Base-by-base conservation (phyloP, 2,329 filamentous ascomycete genomes). In the Penicillium decumbens region DNA sequence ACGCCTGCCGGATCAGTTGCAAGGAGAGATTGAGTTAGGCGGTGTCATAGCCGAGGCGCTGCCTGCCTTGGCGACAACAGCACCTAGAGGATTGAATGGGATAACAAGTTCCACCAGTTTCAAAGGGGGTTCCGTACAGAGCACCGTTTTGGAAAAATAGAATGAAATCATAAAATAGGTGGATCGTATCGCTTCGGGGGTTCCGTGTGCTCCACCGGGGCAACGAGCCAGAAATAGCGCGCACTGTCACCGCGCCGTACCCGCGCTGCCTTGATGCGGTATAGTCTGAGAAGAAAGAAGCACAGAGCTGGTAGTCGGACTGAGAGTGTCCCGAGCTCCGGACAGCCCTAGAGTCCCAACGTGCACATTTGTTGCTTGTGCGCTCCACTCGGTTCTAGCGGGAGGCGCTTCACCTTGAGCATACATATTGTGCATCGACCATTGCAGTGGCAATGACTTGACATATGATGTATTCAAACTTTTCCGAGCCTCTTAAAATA, bases 31-130 rank as follows among this genome's bases (percentile, higher is more conserved):
- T 29, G 42, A 30, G 44, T 40, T 38, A 24, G 41, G 27, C 30
- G 40, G 40, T 51, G 43, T 51, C 45, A 51, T 46, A 35, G 40
- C 55, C 53, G 50, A 55, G 55, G 53, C 41, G 53, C 48, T 57
- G 55, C 53, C 55, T 57, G 47, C 32, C 44, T 45, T 57, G 55
- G 52, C 52, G 50, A 4, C 38, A 23, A 25, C 39, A 30, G 39
- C n/a, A 15, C 25, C 15, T 4, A 40, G 33, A 51, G 49, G 41
- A 27, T 45, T 38, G 33, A 37, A 37, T 12, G 18, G 20, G n/a
- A 35, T 33, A 15, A 18, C 33, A 37, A 37, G 35, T 40, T 45
- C 37, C 49, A 48, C 41, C 41, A 23, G n/a, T 33, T 45, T 45
- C 27, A 28, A 41, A 32, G 30, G 38, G 39, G 32, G 33, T 43